Base-by-base conservation (phyloP, 1,139 yeast genomes). In the Pichia sp. region DNA sequence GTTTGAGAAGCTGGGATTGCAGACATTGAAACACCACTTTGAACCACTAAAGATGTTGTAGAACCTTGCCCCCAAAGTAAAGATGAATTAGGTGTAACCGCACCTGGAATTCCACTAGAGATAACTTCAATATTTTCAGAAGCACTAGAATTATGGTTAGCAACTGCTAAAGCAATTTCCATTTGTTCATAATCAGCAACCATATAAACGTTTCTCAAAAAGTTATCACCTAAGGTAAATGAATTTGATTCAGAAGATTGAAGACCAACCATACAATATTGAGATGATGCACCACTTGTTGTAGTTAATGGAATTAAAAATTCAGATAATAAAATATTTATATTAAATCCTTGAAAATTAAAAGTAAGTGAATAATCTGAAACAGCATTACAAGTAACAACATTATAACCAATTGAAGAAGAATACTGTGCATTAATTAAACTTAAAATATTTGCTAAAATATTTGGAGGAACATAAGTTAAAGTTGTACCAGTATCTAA, bases 161-260 rank as follows among this genome's bases (percentile, higher is more conserved):
- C 54, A n/a, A 76, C 86, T 1, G 94, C 96, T 43, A 89, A 49
- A 0, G 82, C 80, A 28, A 87, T 69, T 57, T 80, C 78, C 44
- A 68, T 64, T 51, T 74, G 76, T 30, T 83, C 89, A 51, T 87
- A 66, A 62, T 89, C 94, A 56, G 76, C 87, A 37, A 87, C 95
- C 43, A 81, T 76, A 60, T 87, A 87, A 8, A 87, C 87, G 43
- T 76, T 70, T 52, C 87, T 73, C 55, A 87, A 66, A 65, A 87
- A 79, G 34, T 79, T 74, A 62, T 85, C 95, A 40, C 96, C 96
- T 11, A 86, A 60, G 23, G 76, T 66, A 40, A 64, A 58, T 1
- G 62, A 45, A 30, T 54, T 55, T 30, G 59, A 63, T 26, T 59
- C 61, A 26, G 62, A 54, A 23, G 59, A 51, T 32, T 61, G 51